phyloP scores from a whole-genome alignment of 805 yeast genomes.

The Wickerhamomyces silvicola region DNA sequence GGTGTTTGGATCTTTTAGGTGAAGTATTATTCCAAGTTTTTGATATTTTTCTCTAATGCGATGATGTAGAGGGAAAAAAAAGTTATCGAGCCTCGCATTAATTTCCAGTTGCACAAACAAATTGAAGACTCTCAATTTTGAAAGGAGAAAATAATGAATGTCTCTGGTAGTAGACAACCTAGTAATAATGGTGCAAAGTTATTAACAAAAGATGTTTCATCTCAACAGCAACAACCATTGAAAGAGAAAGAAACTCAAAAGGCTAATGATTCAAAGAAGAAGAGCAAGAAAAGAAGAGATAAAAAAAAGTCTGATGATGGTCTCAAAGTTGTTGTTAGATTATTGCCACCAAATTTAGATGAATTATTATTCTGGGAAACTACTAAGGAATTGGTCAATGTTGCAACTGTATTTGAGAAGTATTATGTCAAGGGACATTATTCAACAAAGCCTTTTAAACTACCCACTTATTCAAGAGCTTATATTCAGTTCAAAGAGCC shows the following conservation, averaged over 20 bases:
- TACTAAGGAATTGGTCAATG: conserved; percentile 11
- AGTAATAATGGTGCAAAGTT: neutral
- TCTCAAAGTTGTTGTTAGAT: conserved; percentile 29
- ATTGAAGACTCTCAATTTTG: neutral
- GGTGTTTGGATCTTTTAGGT: no score
- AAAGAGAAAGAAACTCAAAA: neutral
- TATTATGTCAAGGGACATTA: conserved; percentile 39
- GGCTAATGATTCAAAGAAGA: conserved; percentile 1
- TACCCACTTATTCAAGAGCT: conserved; percentile 35
- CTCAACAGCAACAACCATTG: conserved; percentile 14
- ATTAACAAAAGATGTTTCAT: neutral
- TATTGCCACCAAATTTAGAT: conserved; percentile 36
- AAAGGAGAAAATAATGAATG: conserved; percentile 5
- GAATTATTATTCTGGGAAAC: conserved; percentile 24
- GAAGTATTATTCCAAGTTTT: no score
- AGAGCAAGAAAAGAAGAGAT: conserved; percentile 1
- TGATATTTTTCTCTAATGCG: neutral
- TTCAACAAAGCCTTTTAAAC: conserved; percentile 31
- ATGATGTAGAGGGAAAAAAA: neutral
- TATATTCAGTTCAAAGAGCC: conserved; percentile 31
- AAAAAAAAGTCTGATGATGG: conserved; percentile 3
- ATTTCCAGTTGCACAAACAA: neutral
- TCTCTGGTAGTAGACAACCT: conserved; percentile 8
- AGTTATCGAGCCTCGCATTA: neutral
- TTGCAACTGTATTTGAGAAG: conserved; percentile 9